Conservation (phyloP, 1,284 basidiomycete species). For the Microbotryum saponariae region DNA sequence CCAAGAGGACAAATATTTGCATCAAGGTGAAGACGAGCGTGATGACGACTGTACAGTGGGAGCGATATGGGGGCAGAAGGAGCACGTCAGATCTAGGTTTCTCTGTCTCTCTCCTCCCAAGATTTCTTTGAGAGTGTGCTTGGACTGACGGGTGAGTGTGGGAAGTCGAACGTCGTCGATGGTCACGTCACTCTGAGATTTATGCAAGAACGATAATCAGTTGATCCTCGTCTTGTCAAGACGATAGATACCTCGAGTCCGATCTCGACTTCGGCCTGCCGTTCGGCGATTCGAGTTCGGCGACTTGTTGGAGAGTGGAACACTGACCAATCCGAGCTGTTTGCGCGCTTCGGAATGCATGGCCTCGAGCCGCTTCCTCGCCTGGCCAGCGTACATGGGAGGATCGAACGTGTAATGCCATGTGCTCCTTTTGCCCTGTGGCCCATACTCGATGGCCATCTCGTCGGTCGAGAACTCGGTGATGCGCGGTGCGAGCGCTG, state of each 20-base stretch:
- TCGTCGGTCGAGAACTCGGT: slow-evolving; percentile 1
- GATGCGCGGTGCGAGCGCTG: slow-evolving; percentile 8
- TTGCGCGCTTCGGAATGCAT: slow-evolving; percentile 18
- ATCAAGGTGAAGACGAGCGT: not conserved
- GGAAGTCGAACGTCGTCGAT: slow-evolving; percentile 1
- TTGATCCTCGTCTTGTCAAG: not conserved
- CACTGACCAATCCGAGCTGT: slow-evolving; percentile 14
- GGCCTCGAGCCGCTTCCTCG: slow-evolving; percentile 17
- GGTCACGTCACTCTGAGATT: slow-evolving; percentile 2
- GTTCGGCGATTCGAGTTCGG: not conserved
- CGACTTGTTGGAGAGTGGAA: not conserved
- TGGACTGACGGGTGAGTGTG: too few relatives aligned
- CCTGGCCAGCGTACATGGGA: slow-evolving; percentile 18
- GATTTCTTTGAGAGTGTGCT: too few relatives aligned
- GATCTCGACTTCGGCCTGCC: too few relatives aligned
- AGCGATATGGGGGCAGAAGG: not conserved
- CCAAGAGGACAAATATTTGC: not conserved
- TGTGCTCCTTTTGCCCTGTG: not conserved
- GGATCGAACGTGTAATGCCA: slow-evolving; percentile 10
- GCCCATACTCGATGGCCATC: slow-evolving; percentile 19
- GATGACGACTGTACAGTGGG: not conserved
- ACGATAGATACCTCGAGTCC: too few relatives aligned
- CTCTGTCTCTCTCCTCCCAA: too few relatives aligned
- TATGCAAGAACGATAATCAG: not conserved
- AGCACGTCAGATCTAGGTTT: not conserved